Conservation (phyloP, 1,139 yeast species). For the Arxiozyma slooffiae region DNA sequence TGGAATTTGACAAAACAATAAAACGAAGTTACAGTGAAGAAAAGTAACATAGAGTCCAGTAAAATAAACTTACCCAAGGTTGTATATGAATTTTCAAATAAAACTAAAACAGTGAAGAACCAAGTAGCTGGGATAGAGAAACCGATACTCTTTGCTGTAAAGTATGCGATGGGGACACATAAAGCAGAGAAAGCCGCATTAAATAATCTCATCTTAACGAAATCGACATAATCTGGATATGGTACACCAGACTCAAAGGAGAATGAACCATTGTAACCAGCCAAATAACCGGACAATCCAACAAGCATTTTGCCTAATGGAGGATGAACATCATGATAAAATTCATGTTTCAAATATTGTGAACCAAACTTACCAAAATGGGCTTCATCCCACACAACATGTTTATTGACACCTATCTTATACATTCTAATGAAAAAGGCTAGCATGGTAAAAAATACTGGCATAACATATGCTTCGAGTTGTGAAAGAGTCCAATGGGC, state of each 20-base stretch:
- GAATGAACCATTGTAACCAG: constrained; percentile 93
- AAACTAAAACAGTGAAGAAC: constrained; percentile 80
- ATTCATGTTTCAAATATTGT: constrained; percentile 82
- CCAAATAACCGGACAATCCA: constrained; percentile 87
- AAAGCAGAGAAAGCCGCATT: constrained; percentile 84
- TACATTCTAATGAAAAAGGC: constrained; percentile 70
- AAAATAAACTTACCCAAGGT: constrained; percentile 87
- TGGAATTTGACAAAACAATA: constrained; percentile 73
- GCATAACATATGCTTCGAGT: constrained; percentile 43
- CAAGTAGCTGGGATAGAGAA: constrained; percentile 75
- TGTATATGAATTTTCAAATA: constrained; percentile 75
- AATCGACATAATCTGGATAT: constrained; percentile 82
- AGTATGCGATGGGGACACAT: constrained; percentile 90
- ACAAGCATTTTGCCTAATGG: constrained; percentile 96
- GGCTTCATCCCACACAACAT: constrained; percentile 95
- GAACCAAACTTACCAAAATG: constrained; percentile 96
- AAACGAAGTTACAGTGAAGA: constrained; percentile 81
- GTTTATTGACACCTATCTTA: constrained; percentile 55
- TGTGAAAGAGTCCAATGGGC: constrained; percentile 11
- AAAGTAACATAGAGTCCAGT: constrained; percentile 89
- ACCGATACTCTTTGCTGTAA: constrained; percentile 77
- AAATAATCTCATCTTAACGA: constrained; percentile 85
- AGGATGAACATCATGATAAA: constrained; percentile 97
- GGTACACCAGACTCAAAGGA: constrained; percentile 80
- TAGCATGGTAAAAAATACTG: constrained; percentile 49